Base-by-base conservation (phyloP, 176 grass and related monocot species). In the Panicum miliaceum region DNA sequence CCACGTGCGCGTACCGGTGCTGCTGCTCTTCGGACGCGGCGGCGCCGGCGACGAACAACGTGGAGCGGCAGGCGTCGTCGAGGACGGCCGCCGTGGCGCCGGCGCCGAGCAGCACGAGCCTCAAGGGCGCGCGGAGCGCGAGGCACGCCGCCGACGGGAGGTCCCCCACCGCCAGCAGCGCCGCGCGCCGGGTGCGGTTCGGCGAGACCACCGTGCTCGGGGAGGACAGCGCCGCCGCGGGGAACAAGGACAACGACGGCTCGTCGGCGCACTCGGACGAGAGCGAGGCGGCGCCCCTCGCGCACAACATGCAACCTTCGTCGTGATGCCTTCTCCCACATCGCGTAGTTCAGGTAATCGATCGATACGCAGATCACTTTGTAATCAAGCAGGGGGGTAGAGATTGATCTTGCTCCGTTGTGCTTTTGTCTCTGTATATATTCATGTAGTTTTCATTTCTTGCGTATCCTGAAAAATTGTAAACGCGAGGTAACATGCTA, bases 201-300 rank as follows among this genome's bases (percentile, higher is more conserved):
- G 71, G 83, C 6, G 87, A 92, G n/a, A 82, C 85, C 26, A 89
- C 72, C 54, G 66, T 86, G 56, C 65, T 84, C 59, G 80, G 65
- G 3, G 71, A 72, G 57, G 73, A 76, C 51, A 5, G 16, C 5
- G 51, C 16, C 68, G 87, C 25, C 46, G 42, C 9, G 67, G 12
- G 12, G 73, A 68, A 82, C 73, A 57, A 59, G 12, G 81, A 80
- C 4, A 82, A 79, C 5, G 86, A 89, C 60, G n/a, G 8, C 70
- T 91, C 94, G 22, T 97, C 94, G 46, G 83, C 68, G 81, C 57
- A 76, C 18, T 94, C 94, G 27, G 38, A 82, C 22, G 92, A 94
- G 72, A 94, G 92, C 83, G 88, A 94, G 83, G 73, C 43, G 37
- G 71, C 47, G 47, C 88, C 92, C 4, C 75, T 89, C 53, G 45